Evolutionary conservation across 805 yeast species (phyloP), one percentile per base, ranked within the genome.

Genomic region (Starmerella powellii): DNA sequence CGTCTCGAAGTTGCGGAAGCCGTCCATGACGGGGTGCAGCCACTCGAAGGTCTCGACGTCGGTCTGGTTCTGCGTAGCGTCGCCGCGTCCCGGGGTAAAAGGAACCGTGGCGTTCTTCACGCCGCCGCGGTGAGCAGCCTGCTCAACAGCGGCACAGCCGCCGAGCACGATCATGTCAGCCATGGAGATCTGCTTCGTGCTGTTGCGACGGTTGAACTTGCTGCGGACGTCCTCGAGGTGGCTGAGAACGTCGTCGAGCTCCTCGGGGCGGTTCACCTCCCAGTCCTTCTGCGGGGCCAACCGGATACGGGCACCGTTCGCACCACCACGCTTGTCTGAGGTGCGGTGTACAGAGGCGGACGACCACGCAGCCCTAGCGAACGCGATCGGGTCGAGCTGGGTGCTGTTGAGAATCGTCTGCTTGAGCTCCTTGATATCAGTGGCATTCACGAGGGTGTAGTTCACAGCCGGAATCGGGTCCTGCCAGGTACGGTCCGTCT

Each of bases 231-330:
- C 12, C 38, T 39, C 42, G 11, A 46, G 41, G 32, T 23, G 33
- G 10, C 24, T n/a, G 19, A 48, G 33, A 15, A 48, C 52, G 30
- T 28, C 24, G 19, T 20, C 12, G 12, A 48, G 46, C 42, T 46
- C 48, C n/a, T 40, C 42, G 16, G 52, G 52, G 36, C 44, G 48
- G 44, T 48, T 48, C 13, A 48, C 44, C 40, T 48, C 50, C 52
- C 52, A 48, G 38, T 48, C 42, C 36, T 37, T 41, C 44, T 46
- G 49, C 16, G 52, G 52, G 3, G 32, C 42, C 19, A 48, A 33
- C 4, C 45, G 37, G 15, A 48, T 44, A 17, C 52, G 50, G 8
- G 52, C 50, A 31, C 52, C 52, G 41, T 48, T 46, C 10, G 43
- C 50, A 34, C 52, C 52, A 17, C 52, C 52, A 19, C 52, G 50